A percentile compares a stretch with the other conserved stretches of the same genome.
These are phyloP conservation scores for Umbilicus rupestris DNA, from an alignment of 164 flowering plant species.

Conservation along the genomic window DNA sequence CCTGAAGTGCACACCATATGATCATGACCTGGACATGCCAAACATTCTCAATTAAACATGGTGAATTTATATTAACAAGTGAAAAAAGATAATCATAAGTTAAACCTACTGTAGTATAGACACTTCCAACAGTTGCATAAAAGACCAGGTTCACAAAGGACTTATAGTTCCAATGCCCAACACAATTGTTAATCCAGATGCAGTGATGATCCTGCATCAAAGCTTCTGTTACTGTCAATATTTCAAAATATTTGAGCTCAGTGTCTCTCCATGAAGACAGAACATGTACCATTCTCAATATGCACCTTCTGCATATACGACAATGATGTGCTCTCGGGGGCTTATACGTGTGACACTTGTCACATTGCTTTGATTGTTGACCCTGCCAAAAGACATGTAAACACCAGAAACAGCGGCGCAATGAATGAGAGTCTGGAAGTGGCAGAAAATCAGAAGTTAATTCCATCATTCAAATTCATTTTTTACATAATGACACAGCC, in stretches of 20 bases:
- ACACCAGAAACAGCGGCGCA: neutral
- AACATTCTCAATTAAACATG: neutral
- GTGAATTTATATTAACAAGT: neutral
- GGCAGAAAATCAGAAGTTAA: neutral
- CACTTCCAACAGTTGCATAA: slow-evolving; percentile 34
- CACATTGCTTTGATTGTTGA: slow-evolving; percentile 30
- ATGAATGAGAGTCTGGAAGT: neutral
- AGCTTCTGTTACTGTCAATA: neutral
- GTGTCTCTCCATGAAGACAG: neutral
- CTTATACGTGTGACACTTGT: slow-evolving; percentile 42
- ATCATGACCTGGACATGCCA: slow-evolving; percentile 26
- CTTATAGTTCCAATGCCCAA: slow-evolving; percentile 44
- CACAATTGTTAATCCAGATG: slow-evolving; percentile 49
- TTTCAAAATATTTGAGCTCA: neutral
- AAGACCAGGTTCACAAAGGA: slow-evolving; percentile 30
- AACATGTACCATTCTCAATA: slow-evolving; percentile 40
- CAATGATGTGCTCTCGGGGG: slow-evolving; percentile 56
- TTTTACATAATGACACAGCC: neutral
- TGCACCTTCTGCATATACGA: slow-evolving; percentile 45
- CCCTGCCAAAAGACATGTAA: slow-evolving; percentile 19
- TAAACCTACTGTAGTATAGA: slow-evolving; percentile 41
- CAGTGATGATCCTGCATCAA: slow-evolving; percentile 51
- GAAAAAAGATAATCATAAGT: neutral
- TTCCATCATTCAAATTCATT: neutral
- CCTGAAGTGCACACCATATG: slow-evolving; percentile 24